These are phyloP conservation scores for Nitzschia sp. DNA, from an alignment of 108 stramenopile species.

Conservation along the genomic window DNA sequence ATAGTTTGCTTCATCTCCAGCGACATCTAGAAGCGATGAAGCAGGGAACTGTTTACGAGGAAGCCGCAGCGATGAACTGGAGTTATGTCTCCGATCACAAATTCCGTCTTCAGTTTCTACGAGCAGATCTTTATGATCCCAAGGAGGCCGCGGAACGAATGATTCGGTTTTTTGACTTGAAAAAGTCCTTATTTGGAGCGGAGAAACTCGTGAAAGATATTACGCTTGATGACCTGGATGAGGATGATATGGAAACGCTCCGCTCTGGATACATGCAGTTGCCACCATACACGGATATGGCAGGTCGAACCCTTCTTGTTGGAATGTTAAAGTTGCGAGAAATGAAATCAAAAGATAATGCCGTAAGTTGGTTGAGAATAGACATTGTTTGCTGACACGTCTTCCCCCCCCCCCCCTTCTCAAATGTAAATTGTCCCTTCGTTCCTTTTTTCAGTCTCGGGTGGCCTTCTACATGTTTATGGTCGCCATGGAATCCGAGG, in stretches of 20 bases:
- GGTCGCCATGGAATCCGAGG: slow-evolving; percentile 4
- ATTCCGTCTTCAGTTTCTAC: slow-evolving; percentile 31
- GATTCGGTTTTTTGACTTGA: slow-evolving; percentile 34
- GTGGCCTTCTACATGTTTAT: slow-evolving; percentile 15
- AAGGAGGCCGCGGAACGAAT: slow-evolving; percentile 26
- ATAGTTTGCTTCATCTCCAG: slow-evolving; percentile 6
- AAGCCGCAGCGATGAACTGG: slow-evolving; percentile 7
- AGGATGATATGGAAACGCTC: slow-evolving; percentile 20
- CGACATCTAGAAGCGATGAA: slow-evolving; percentile 16
- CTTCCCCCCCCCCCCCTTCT: not conserved
- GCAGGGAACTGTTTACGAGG: slow-evolving; percentile 18
- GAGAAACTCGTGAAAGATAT: slow-evolving; percentile 6
- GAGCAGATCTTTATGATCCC: slow-evolving; percentile 31
- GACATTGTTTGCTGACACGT: no score
- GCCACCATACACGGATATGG: not conserved
- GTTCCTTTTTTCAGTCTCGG: not conserved
- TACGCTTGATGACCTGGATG: slow-evolving; percentile 14
- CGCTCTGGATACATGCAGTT: slow-evolving; percentile 15
- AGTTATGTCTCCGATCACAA: slow-evolving; percentile 1
- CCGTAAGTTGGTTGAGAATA: no score
- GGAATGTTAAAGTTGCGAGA: slow-evolving; percentile 13
- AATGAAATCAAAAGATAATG: slow-evolving; percentile 1
- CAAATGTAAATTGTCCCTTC: not conserved
- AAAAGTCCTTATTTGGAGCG: slow-evolving; percentile 26
- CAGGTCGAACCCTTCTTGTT: slow-evolving; percentile 12